Evolutionary conservation across 495 filamentous ascomycete species (phyloP).

Genomic region (Daldinia loculata): DNA sequence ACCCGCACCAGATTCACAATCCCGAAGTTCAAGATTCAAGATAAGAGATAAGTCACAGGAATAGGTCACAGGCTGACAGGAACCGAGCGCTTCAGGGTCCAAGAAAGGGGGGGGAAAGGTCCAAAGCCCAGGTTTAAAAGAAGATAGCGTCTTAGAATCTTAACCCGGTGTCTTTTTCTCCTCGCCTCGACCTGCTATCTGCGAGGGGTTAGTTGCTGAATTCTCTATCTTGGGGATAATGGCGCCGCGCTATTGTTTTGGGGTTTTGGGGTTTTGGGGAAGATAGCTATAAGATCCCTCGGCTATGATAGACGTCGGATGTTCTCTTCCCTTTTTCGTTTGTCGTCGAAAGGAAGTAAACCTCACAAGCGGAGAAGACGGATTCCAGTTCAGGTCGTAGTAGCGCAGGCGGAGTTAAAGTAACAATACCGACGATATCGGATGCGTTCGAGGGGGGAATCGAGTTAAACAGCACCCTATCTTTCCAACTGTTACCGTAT

Average conservation of each 20-base stretch:
- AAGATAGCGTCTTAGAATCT: conserved; percentile 5
- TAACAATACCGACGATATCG: not conserved
- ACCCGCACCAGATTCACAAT: too few species aligned
- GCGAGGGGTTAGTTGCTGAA: not conserved
- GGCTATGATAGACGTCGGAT: not conserved
- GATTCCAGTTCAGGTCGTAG: not conserved
- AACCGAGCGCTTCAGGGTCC: not conserved
- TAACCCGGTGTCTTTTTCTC: not conserved
- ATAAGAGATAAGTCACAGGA: conserved; percentile 1
- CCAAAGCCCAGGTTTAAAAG: not conserved
- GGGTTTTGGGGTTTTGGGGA: conserved; percentile 13
- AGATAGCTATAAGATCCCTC: conserved; percentile 1
- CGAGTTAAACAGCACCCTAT: not conserved
- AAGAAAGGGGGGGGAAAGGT: not conserved
- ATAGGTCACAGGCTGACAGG: not conserved
- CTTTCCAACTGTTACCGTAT: not conserved
- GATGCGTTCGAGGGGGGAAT: not conserved
- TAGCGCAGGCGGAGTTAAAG: not conserved
- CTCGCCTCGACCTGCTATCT: not conserved
- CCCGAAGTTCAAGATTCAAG: too few species aligned
- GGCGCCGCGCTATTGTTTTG: not conserved
- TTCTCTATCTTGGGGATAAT: not conserved
- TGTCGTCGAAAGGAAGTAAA: not conserved
- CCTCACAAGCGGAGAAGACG: not conserved
- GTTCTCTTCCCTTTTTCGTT: not conserved